Evolutionary conservation across 1,284 basidiomycete species (phyloP).

Genomic region (Agaricales sp.): DNA sequence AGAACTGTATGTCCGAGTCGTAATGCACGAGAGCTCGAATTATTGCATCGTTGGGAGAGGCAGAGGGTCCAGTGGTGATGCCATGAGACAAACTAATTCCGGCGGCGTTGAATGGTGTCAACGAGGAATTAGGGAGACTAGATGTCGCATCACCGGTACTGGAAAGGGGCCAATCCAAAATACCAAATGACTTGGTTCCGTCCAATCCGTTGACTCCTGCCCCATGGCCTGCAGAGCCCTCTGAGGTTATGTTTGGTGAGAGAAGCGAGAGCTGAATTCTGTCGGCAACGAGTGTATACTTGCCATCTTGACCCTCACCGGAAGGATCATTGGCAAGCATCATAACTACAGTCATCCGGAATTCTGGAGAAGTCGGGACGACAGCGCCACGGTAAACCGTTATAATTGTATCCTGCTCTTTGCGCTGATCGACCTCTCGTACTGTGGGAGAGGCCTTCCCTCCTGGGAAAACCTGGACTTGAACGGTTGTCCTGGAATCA

Average conservation of each 20-base stretch:
- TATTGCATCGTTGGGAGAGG: conserved; percentile 24
- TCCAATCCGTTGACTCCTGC: conserved; percentile 20
- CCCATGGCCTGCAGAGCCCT: conserved; percentile 16
- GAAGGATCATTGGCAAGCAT: conserved; percentile 49
- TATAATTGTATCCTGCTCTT: conserved; percentile 48
- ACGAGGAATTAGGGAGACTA: conserved; percentile 56
- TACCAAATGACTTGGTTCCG: conserved; percentile 48
- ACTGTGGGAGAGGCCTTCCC: conserved; percentile 54
- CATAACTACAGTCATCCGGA: conserved; percentile 69
- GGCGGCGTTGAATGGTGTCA: conserved; percentile 59
- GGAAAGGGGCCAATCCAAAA: conserved; percentile 69
- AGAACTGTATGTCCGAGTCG: conserved; percentile 53
- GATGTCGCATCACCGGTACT: conserved; percentile 43
- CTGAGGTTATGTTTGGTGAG: conserved; percentile 36
- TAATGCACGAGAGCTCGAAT: conserved; percentile 55
- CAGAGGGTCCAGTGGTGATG: conserved; percentile 27
- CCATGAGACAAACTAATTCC: conserved; percentile 50
- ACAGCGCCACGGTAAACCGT: conserved; percentile 79
- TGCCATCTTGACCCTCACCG: conserved; percentile 50
- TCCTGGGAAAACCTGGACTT: conserved; percentile 77
- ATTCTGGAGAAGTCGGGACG: conserved; percentile 60
- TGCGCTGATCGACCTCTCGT: conserved; percentile 66
- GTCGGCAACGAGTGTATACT: conserved; percentile 78
- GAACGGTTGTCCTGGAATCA: conserved; percentile 67
- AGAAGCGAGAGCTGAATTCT: conserved; percentile 65